phyloP scores from a whole-genome alignment of 371 early-diverging fungal species.

The Chytridium lagenaria region DNA sequence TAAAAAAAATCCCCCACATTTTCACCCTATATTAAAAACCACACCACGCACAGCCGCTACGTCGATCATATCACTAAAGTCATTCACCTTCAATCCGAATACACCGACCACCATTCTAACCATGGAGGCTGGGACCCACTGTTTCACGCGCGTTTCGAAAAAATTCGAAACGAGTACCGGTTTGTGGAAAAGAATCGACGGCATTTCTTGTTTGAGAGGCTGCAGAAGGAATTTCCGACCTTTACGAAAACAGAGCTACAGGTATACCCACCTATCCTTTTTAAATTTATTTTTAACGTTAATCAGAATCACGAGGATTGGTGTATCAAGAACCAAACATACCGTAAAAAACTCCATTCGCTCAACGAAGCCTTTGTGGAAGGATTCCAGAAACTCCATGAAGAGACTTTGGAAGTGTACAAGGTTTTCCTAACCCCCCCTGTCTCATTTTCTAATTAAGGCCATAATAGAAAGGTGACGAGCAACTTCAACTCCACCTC shows the following conservation, averaged over 20 bases:
- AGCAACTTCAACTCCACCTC: too few relatives aligned
- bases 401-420: not conserved
- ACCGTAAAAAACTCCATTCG: not conserved
- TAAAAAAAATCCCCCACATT: too few relatives aligned
- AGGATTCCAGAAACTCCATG: not conserved
- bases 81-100: not conserved
- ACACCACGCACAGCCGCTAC: not conserved
- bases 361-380: not conserved
- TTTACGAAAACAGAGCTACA: not conserved
- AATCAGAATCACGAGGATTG: not conserved
- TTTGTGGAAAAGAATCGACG: not conserved
- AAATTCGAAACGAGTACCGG: not conserved
- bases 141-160: not conserved
- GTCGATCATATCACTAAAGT: not conserved
- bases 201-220: not conserved
- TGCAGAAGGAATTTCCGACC: not conserved
- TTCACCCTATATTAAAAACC: too few relatives aligned
- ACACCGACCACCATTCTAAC: not conserved
- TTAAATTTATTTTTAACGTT: not conserved
- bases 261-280: too few relatives aligned
- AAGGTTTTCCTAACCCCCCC: too few relatives aligned
- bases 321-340: slow-evolving; percentile 1
- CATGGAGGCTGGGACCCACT: not conserved
- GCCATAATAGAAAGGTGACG: too few relatives aligned
- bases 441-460: too few relatives aligned